Conservation (phyloP, 345 rosid genomes). For the Pistacia atlantica region DNA sequence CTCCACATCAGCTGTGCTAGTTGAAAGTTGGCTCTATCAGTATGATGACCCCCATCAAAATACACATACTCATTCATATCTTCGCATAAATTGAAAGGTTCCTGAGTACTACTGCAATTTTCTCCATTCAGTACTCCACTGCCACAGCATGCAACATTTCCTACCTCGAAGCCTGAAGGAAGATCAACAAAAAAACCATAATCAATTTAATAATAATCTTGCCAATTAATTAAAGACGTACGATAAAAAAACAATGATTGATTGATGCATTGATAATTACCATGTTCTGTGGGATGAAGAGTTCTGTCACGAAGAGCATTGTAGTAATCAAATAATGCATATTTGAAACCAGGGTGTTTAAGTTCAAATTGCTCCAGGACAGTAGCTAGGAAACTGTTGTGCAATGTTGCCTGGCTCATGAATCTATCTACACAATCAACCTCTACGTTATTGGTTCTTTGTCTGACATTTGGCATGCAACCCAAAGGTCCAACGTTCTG, state of each 20-base stretch:
- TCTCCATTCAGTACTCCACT: too few species aligned
- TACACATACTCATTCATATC: too few species aligned
- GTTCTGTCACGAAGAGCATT: not conserved
- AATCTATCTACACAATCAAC: not conserved
- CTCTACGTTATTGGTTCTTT: not conserved
- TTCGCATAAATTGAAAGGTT: too few species aligned
- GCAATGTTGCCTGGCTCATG: not conserved
- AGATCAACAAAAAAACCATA: too few species aligned
- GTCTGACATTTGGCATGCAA: not conserved
- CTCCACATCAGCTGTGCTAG: not conserved
- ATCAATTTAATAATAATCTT: too few species aligned
- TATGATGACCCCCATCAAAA: not conserved
- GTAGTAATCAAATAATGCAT: slow-evolving; percentile 4
- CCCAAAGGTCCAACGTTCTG: not conserved
- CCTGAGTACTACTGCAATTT: too few species aligned
- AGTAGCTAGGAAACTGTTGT: not conserved
- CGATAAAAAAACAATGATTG: too few species aligned
- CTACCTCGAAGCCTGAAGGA: too few species aligned
- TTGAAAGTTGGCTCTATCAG: not conserved
- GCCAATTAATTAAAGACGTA: too few species aligned
- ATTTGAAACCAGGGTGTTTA: not conserved
- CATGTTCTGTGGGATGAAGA: not conserved
- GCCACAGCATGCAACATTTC: too few species aligned
- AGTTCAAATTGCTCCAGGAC: not conserved
- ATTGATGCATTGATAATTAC: not conserved